Base-by-base conservation (phyloP, 768 basidiomycete genomes). In the Tricholoma hemisulphureum region DNA sequence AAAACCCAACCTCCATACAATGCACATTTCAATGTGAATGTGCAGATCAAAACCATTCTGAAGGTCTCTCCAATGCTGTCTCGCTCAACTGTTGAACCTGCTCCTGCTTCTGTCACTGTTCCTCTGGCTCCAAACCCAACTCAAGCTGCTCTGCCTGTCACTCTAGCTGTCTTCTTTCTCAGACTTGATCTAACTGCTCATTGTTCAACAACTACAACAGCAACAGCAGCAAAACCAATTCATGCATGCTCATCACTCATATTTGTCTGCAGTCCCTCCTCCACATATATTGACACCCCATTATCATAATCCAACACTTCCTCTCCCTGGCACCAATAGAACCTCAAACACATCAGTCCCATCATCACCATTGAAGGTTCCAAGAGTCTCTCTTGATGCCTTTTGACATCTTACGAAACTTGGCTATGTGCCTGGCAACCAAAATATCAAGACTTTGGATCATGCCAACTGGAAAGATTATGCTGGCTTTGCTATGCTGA, bases 151-250 rank as follows among this genome's bases (percentile, higher is more conserved):
- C 29, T 10, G 10, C 29, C 10, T 5, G 29, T 31, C 29, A 31
- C 29, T 31, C 10, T 10, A 31, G 21, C 29, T 23, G 32, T 2
- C 18, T 20, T 5, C 51, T 28, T 4, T 34, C 24, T 20, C 18
- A 6, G 29, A 37, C 32, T 35, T 53, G 21, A 9, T 53, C 24
- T n/a, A 34, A 26, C 31, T 53, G 6, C 51, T 53, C 20, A 14
- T 29, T 6, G 20, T 53, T 32, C 51, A 53, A 37, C 51, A 52
- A 23, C 29, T 52, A 35, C 51, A 52, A 31, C 51, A 52, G 31
- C 29, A 21, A 35, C 51, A 52, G 21, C 51, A 53, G 24, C 51
- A 53, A 35, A 31, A 53, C 29, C 39, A 41, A 41, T 41, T 41
- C 20, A 20, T 41, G 39, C 39, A 41, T 20, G n/a, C 39, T 41